Conservation (phyloP, 2,329 filamentous ascomycete genomes). For the Microsporum audouinii region DNA sequence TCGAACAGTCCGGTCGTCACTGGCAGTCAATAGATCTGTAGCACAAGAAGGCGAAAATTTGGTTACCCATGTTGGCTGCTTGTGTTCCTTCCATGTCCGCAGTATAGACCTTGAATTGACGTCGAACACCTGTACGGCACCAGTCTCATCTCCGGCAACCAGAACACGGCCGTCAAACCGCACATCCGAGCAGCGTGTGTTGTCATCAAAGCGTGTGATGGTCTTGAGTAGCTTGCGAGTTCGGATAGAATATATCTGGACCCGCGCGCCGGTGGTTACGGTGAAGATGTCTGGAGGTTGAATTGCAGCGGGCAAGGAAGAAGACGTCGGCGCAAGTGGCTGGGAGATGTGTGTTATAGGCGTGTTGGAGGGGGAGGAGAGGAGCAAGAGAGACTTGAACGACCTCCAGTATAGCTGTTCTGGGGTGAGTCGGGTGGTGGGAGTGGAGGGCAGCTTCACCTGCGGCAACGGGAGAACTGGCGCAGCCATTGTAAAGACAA, state of each 20-base stretch:
- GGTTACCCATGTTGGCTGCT: constrained; percentile 85
- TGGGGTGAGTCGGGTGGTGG: constrained; percentile 63
- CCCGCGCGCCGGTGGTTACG: constrained; percentile 83
- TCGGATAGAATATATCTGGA: constrained; percentile 87
- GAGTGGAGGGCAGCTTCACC: constrained; percentile 72
- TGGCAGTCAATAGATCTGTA: constrained; percentile 76
- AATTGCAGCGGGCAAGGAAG: constrained; percentile 35
- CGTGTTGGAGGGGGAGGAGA: constrained; percentile 81
- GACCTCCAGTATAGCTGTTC: constrained; percentile 95
- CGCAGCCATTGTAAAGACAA: constrained; percentile 56
- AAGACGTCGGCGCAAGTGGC: constrained; percentile 41
- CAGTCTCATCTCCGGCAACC: constrained; percentile 82
- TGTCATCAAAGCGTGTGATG: constrained; percentile 84
- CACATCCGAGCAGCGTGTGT: constrained; percentile 80
- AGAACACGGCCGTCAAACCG: constrained; percentile 79
- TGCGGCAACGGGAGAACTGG: constrained; percentile 69
- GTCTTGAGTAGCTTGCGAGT: constrained; percentile 88
- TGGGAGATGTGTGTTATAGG: constrained; percentile 84
- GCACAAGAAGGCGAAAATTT: constrained; percentile 83
- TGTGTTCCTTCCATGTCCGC: constrained; percentile 90
- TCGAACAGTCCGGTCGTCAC: constrained; percentile 84
- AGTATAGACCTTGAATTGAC: constrained; percentile 79
- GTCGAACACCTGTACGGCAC: constrained; percentile 91
- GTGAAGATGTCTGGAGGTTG: constrained; percentile 57
- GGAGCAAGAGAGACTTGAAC: constrained; percentile 81